Evolutionary conservation across 2,329 filamentous ascomycete genomes (phyloP).

Genomic region (Chaetomium globosum): DNA sequence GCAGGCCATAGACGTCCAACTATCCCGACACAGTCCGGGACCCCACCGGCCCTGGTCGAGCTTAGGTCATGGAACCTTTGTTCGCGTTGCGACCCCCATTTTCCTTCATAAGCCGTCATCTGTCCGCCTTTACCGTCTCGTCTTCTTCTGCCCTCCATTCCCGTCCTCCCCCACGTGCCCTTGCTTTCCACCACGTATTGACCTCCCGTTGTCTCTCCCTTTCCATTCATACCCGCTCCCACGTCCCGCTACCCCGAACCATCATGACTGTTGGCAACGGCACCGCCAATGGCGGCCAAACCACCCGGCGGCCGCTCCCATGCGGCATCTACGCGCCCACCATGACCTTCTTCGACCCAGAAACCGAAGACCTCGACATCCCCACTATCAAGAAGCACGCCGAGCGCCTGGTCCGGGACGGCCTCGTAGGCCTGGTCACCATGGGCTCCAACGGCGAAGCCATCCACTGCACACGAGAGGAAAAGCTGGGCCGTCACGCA

Average conservation of each 20-base stretch:
- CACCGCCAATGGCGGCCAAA: slow-evolving; percentile 43
- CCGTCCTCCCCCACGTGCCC: slow-evolving; percentile 20
- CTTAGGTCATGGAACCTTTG: slow-evolving; percentile 44
- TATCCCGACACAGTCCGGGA: slow-evolving; percentile 36
- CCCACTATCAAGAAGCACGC: slow-evolving; percentile 78
- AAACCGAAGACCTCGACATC: slow-evolving; percentile 83
- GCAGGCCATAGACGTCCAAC: slow-evolving; percentile 28
- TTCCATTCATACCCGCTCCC: slow-evolving; percentile 21
- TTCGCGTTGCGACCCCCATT: slow-evolving; percentile 28
- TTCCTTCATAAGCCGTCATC: slow-evolving; percentile 41
- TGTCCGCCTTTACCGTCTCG: slow-evolving; percentile 19
- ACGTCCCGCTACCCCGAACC: slow-evolving; percentile 9
- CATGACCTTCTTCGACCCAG: slow-evolving; percentile 85
- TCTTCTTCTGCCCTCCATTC: slow-evolving; percentile 18
- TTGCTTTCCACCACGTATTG: slow-evolving; percentile 20
- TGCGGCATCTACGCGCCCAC: slow-evolving; percentile 86
- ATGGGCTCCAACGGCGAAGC: slow-evolving; percentile 93
- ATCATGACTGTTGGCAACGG: slow-evolving; percentile 45
- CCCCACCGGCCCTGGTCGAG: slow-evolving; percentile 39
- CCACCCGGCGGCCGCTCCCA: slow-evolving; percentile 62
- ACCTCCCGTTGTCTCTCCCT: slow-evolving; percentile 15
- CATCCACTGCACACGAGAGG: slow-evolving; percentile 76
- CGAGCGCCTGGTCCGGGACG: slow-evolving; percentile 73
- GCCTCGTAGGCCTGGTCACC: slow-evolving; percentile 78
- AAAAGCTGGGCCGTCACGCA: slow-evolving; percentile 73